Conservation (phyloP, 176 grass and related monocot genomes). For the Eleusine coracana region DNA sequence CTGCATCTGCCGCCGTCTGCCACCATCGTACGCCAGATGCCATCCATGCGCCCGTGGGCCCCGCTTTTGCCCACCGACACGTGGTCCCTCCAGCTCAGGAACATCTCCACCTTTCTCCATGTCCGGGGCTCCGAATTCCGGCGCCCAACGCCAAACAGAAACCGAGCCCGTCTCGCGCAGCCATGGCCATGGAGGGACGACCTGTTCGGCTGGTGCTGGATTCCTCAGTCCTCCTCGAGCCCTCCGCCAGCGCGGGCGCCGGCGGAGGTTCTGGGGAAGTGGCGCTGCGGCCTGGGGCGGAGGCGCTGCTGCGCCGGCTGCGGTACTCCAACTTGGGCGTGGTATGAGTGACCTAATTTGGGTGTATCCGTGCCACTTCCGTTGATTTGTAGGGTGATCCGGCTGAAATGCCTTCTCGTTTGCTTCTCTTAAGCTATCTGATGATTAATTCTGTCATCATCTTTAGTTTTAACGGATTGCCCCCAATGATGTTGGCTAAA, state of each 20-base stretch:
- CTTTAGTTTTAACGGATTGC: neutral
- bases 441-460: neutral
- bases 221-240: conserved; percentile 43
- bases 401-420: neutral
- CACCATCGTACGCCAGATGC: conserved; percentile 35
- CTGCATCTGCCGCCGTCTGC: conserved; percentile 1
- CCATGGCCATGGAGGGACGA: conserved; percentile 28
- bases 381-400: neutral
- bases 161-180: conserved; percentile 9
- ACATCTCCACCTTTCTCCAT: neutral
- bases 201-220: conserved; percentile 51
- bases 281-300: conserved; percentile 40
- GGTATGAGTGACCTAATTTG: conserved; percentile 28
- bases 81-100: neutral
- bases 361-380: neutral
- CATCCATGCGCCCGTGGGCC: conserved; percentile 12
- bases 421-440: neutral
- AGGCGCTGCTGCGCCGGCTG: conserved; percentile 46
- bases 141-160: conserved; percentile 20
- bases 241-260: neutral
- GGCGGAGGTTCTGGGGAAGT: neutral
- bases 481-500: neutral
- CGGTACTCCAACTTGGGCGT: conserved; percentile 53
- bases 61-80: neutral
- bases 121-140: conserved; percentile 1